Evolutionary conservation across 179 eudicot species (phyloP), one percentile per base, ranked within the genome.

Genomic region (Beta macrorhiza): DNA sequence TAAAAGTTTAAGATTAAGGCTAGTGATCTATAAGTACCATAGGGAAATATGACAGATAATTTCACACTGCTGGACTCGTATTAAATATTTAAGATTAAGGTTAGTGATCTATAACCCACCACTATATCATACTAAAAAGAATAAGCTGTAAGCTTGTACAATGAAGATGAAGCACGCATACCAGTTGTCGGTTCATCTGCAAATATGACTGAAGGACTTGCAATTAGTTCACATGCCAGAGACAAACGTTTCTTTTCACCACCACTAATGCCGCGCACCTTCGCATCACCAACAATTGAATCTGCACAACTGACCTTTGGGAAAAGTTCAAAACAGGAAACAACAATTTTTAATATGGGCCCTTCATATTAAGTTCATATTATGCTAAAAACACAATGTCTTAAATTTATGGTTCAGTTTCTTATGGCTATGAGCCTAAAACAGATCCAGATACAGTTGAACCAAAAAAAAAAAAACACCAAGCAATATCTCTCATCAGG

Each of bases 101-200:
- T 19, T 32, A 52, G 61, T 62, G 63, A 67, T 13, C 44, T 5
- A 63, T 51, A 11, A 37, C 73, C 64, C 64, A 72, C 65, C 13
- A 55, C 76, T 9, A 32, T 15, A 64, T 9, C 57, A 64, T 52
- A 78, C 63, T 72, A 32, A 19, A 76, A 57, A 32, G n/a, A 78
- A 76, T 57, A 47, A 25, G 7, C 47, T 16, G 0, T 5, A 79
- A 44, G 65, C 77, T 72, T 72, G 5, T 29, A 69, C 53, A 57
- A 59, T 63, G 51, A 81, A 86, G 45, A 78, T 47, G 82, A 83
- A 82, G 81, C 55, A 81, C 19, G 61, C 85, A 74, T 87, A 92
- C 98, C 99, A 67, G 98, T 94, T 25, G 99, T 96, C 11, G 99
- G 99, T 83, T 96, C 99, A 90, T 96, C 99, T 75, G 99, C 99